phyloP scores from a whole-genome alignment of 768 basidiomycete genomes.

The Pleurotus sapidus region DNA sequence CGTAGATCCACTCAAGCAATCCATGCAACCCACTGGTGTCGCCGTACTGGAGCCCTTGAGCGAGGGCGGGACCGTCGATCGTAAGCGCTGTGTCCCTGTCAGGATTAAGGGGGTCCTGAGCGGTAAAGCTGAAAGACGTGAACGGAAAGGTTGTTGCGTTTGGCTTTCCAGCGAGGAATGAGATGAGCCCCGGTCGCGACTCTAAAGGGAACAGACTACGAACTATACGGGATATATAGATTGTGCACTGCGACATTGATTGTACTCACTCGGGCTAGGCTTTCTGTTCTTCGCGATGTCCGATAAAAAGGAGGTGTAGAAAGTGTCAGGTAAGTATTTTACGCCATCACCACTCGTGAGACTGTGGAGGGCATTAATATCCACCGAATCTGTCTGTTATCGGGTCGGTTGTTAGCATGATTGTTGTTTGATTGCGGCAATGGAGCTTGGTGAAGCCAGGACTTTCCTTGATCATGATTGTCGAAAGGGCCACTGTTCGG shows the following conservation, averaged over 20 bases:
- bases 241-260: not conserved
- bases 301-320: constrained; percentile 63
- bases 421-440: no score
- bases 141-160: constrained; percentile 92
- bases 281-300: constrained; percentile 55
- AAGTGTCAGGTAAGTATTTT: constrained; percentile 45
- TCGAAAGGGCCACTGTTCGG: no score
- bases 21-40: constrained; percentile 65
- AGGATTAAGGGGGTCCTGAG: constrained; percentile 46
- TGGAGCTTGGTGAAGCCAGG: no score
- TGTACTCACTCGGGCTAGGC: constrained; percentile 58
- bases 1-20: constrained; percentile 67
- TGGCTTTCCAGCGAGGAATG: constrained; percentile 88
- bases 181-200: constrained; percentile 71
- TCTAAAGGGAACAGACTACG: constrained; percentile 78
- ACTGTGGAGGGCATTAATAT: not conserved
- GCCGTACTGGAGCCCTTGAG: constrained; percentile 72
- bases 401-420: not conserved
- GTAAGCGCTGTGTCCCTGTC: constrained; percentile 44
- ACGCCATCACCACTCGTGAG: constrained; percentile 8
- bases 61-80: constrained; percentile 58
- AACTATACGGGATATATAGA: constrained; percentile 34
- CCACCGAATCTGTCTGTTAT: not conserved
- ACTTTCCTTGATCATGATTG: no score
- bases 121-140: constrained; percentile 68